Base-by-base conservation (phyloP, 2,329 filamentous ascomycete species). In the Aureobasidium sp. region DNA sequence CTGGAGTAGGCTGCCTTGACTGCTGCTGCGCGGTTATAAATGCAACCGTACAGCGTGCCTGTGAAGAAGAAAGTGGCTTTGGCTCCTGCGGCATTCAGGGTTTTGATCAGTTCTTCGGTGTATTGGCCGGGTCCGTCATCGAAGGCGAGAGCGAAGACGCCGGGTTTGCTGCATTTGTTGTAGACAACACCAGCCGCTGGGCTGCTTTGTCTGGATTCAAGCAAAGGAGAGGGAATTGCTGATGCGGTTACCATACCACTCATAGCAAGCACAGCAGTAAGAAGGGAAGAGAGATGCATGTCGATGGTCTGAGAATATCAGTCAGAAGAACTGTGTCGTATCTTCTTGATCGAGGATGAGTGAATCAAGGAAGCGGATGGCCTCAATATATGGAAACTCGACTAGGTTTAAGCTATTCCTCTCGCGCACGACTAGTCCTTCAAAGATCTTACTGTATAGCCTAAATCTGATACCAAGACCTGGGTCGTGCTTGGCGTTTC, bases 11-110 rank as follows among this genome's bases (percentile, higher is more conserved):
- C 57, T 6, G 42, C 36, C 30, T 50, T 59, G 44, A 59, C 44
- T 6, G 57, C 57, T 9, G 42, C 34, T 3, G 57, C 57, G 37
- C 42, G 29, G 16, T 59, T 37, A 27, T 59, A 59, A 8, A 59
- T 59, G 27, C 57, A 59, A 25, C 57, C 57, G 45, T 62, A 62
- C 32, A 55, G n/a, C 27, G 32, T 39, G 54, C 91, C 91, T 67
- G 96, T 96, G 41, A 95, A 81, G 73, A 96, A 96, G 73, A 96
- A 94, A 0, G 91, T 96, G 0, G 91, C 91, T 21, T 80, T 83
- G 15, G 87, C 90, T 62, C 82, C 79, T 69, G 90, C 81, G 5
- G 72, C 72, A 32, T 79, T 77, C 16, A 96, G 78, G 0, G 90
- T 76, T 47, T 83, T 75, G 60, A 91, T 76, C 63, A 96, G 91